Evolutionary conservation across 2,329 filamentous ascomycete genomes (phyloP), one percentile per base, ranked within the genome.

Genomic region (Diaporthe ampelina): DNA sequence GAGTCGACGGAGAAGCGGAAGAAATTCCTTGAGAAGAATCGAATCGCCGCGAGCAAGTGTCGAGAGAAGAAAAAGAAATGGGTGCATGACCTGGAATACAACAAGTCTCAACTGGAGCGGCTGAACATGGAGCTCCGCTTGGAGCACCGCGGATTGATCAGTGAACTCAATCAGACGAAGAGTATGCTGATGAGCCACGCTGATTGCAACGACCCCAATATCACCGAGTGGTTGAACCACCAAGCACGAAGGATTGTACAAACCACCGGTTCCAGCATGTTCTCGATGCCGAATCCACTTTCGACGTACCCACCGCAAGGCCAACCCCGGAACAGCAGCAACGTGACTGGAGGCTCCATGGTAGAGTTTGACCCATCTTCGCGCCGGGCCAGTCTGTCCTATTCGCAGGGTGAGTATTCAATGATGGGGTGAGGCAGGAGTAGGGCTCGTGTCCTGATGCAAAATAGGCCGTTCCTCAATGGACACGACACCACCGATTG

Each of bases 31-130:
- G 91, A 94, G 81, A 89, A 93, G 75, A 95, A 95, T 81, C 88
- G 93, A 13, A 84, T 93, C 3, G 93, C 93, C 0, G 93, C 93
- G 1, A 93, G 91, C 80, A 94, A 94, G 80, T 95, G 93, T 79
- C 89, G 93, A 4, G 89, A 92, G 79, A 94, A 94, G 82, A 90
- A 89, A 78, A 91, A 90, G 81, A 82, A 85, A 77, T 89, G 86
- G 84, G 85, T 88, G 29, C 82, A 82, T 17, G 84, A 86, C n/a
- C 79, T 90, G 29, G 87, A 90, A 74, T 84, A 86, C 70, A 84
- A 82, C 8, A 86, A 85, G 72, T 76, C 80, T 13, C 82, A 79
- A 0, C 77, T 90, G 58, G 88, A 90, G 78, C 78, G 77, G 8
- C 82, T 85, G 54, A 83, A 90, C 77, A 78, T 78, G 13, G 78